Evolutionary conservation across 2,329 filamentous ascomycete species (phyloP).

Genomic region (Ophiocordyceps camponoti-leonardi): DNA sequence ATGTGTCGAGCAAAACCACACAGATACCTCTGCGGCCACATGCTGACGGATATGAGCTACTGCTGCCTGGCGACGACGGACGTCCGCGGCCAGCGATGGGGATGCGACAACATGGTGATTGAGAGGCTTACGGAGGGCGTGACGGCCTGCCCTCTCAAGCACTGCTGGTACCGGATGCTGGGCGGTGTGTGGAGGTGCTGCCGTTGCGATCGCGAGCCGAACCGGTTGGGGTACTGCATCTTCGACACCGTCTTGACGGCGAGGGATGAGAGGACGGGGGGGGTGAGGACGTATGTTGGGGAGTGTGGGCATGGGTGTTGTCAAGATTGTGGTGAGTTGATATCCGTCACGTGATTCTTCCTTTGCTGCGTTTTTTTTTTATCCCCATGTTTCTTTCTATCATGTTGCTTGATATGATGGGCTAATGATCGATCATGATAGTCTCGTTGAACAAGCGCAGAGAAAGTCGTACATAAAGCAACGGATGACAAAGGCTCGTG

Average conservation of each 20-base stretch:
- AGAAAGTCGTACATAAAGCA: no score
- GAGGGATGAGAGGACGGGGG: conserved; percentile 5
- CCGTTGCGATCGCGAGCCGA: conserved; percentile 30
- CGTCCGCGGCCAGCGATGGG: neutral
- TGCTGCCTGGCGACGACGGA: neutral
- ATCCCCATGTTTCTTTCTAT: no score
- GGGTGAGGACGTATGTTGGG: conserved; percentile 14
- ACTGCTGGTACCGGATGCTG: conserved; percentile 30
- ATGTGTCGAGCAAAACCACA: neutral
- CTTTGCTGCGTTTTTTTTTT: neutral
- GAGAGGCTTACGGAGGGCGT: neutral
- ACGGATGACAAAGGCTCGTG: no score
- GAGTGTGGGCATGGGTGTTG: conserved; percentile 36
- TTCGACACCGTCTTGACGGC: conserved; percentile 6
- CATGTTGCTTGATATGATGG: no score
- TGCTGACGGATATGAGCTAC: neutral
- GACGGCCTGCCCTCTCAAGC: conserved; percentile 27
- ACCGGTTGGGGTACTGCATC: conserved; percentile 34
- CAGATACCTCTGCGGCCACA: neutral
- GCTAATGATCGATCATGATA: no score
- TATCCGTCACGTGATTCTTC: no score
- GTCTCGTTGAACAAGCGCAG: no score
- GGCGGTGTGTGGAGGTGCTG: conserved; percentile 32
- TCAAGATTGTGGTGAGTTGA: conserved; percentile 20
- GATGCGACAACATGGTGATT: neutral